Percentiles rank a stretch among this genome's conserved stretches.
Conservation (phyloP, 768 basidiomycete genomes). For the Tephrocybe sp. region DNA sequence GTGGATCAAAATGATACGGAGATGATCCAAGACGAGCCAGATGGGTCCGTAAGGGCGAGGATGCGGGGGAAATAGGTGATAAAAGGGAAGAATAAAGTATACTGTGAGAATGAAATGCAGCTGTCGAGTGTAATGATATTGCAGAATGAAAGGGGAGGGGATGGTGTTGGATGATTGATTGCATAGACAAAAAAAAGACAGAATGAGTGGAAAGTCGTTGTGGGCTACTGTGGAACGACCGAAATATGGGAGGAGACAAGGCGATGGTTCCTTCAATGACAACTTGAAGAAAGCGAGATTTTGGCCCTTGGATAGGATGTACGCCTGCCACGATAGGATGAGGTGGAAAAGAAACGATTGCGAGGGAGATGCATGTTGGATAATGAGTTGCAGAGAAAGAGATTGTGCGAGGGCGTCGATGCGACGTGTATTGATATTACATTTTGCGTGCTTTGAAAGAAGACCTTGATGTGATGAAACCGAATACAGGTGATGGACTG, state of each 20-base stretch:
- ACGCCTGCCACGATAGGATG: constrained; percentile 46
- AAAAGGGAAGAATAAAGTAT: constrained; percentile 85
- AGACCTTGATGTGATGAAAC: constrained; percentile 37
- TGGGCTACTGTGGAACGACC: constrained; percentile 38
- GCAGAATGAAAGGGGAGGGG: constrained; percentile 39
- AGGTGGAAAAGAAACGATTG: constrained; percentile 50
- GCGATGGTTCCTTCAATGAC: constrained; percentile 22
- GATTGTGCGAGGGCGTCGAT: constrained; percentile 58
- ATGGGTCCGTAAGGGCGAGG: constrained; percentile 31
- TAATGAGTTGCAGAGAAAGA: constrained; percentile 58
- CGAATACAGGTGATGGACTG: constrained; percentile 31
- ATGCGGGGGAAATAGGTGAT: constrained; percentile 47
- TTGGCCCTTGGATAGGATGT: constrained; percentile 42
- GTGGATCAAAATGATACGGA: constrained; percentile 31
- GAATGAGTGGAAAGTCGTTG: constrained; percentile 42
- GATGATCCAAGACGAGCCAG: constrained; percentile 28
- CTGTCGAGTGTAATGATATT: constrained; percentile 48
- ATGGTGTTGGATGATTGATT: constrained; percentile 49
- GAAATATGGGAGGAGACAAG: constrained; percentile 31
- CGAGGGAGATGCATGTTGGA: constrained; percentile 68
- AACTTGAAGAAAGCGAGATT: constrained; percentile 28
- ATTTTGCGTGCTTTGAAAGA: constrained; percentile 70
- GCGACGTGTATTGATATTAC: constrained; percentile 75
- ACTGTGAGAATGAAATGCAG: constrained; percentile 54
- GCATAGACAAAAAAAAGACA: constrained; percentile 51